Conservation (phyloP, 108 stramenopile genomes). For the Nitzschia sp. region DNA sequence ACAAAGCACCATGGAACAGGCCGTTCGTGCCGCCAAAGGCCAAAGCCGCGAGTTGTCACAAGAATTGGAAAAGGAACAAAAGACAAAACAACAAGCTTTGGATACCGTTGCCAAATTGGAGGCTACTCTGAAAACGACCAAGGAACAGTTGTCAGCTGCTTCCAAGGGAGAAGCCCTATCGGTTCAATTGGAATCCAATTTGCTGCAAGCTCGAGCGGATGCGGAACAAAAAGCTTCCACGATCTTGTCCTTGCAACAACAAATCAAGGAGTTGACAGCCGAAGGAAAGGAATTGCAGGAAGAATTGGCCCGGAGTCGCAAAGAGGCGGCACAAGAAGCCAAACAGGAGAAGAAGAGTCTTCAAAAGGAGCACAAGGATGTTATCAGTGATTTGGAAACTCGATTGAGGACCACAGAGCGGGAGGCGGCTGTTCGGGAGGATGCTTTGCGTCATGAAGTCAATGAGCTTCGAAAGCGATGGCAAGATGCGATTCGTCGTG, state of each 20-base stretch:
- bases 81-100: neutral
- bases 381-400: conserved; percentile 64
- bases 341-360: conserved; percentile 59
- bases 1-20: conserved; percentile 76
- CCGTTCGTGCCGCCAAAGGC: conserved; percentile 61
- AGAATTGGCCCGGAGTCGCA: conserved; percentile 49
- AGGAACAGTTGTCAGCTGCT: conserved; percentile 56
- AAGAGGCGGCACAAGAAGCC: conserved; percentile 54
- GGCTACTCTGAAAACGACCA: conserved; percentile 55
- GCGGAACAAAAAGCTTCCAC: conserved; percentile 54
- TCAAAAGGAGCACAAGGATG: conserved; percentile 63
- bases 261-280: conserved; percentile 62
- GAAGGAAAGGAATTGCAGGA: conserved; percentile 55
- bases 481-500: conserved; percentile 84
- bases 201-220: conserved; percentile 55
- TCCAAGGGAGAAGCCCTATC: conserved; percentile 69
- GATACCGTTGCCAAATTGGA: conserved; percentile 35
- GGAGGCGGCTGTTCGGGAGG: conserved; percentile 76
- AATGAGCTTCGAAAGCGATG: conserved; percentile 77
- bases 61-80: conserved; percentile 48
- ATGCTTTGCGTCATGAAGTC: conserved; percentile 81
- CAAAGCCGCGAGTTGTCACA: conserved; percentile 59
- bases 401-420: conserved; percentile 71
- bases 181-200: conserved; percentile 62
- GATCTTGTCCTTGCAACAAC: conserved; percentile 63